Evolutionary conservation across 2,329 filamentous ascomycete genomes (phyloP).

Genomic region (Aureobasidium subglaciale): DNA sequence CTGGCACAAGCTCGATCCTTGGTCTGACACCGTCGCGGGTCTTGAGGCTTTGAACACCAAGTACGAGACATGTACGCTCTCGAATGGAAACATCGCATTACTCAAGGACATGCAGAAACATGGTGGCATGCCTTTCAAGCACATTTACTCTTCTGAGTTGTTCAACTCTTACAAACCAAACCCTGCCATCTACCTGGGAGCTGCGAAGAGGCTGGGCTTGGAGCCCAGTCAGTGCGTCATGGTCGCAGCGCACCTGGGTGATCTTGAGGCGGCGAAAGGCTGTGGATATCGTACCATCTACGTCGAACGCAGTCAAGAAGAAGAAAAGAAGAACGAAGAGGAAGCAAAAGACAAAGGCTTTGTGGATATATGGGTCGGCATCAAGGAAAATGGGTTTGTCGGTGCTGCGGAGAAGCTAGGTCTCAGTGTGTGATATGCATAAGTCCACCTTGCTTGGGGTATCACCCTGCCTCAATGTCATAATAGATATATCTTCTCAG

Average conservation of each 20-base stretch:
- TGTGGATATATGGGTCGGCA: conserved; percentile 58
- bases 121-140: conserved; percentile 54
- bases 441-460: not conserved
- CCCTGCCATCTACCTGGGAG: conserved; percentile 61
- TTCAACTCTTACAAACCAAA: conserved; percentile 72
- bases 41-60: conserved; percentile 45
- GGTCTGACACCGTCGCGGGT: conserved; percentile 57
- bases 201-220: conserved; percentile 51
- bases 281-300: conserved; percentile 66
- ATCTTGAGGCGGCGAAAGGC: conserved; percentile 58
- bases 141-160: conserved; percentile 59
- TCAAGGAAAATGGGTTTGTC: conserved; percentile 45
- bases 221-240: conserved; percentile 59
- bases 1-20: conserved; percentile 68
- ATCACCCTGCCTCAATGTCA: not conserved
- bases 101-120: conserved; percentile 56
- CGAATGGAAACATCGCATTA: conserved; percentile 66
- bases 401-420: conserved; percentile 36
- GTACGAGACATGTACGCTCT: conserved; percentile 59
- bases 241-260: conserved; percentile 68
- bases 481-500: not conserved
- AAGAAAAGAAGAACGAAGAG: conserved; percentile 50
- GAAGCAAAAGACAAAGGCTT: conserved; percentile 49
- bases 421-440: not conserved
- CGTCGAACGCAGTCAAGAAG: conserved; percentile 61